Base-by-base conservation (phyloP, 176 grass and related monocot genomes). In the Zizania latifolia region DNA sequence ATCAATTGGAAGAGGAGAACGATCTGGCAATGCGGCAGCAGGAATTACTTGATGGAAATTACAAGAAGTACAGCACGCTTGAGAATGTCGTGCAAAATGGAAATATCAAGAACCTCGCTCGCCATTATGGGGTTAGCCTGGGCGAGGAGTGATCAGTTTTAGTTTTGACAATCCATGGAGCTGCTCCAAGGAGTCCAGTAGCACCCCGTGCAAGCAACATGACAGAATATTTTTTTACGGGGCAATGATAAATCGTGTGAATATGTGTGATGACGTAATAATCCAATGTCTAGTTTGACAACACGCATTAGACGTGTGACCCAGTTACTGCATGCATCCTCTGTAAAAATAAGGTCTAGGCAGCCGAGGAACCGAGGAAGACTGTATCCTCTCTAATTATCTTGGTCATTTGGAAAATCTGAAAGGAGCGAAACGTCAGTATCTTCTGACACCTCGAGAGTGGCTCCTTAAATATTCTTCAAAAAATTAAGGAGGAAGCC, bases 1-100 rank as follows among this genome's bases (percentile, higher is more conserved):
- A 41, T 84, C 74, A 80, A 30, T 62, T 90, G 58, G 74, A 90
- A 41, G 91, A 85, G 65, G 87, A 93, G 74, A 69, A 82, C 69
- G 77, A 76, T 5, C 69, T 90, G 76, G 77, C 81, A 32, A 76
- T 48, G 14, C 84, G 80, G 68, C 91, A 93, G 59, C 68, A 76
- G 48, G 82, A 76, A 22, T 24, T 30, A 34, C 91, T 90, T 1
- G 70, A 79, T 36, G 72, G 46, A 9, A 87, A 80, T 78, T 59
- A 75, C 64, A 77, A 77, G 43, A 90, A 93, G 27, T 90, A 80
- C 4, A 59, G 80, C 19, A 62, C 85, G 82, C 55, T 93, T 2
- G 91, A 93, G 17, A 76, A 11, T 26, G 2, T 85, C 14, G 11
- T 87, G 19, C 33, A 71, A 30, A 80, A 82, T 0, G 84, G 84